Evolutionary conservation across 768 basidiomycete genomes (phyloP), one percentile per base, ranked within the genome.

Genomic region (Pisolithus orientalis): DNA sequence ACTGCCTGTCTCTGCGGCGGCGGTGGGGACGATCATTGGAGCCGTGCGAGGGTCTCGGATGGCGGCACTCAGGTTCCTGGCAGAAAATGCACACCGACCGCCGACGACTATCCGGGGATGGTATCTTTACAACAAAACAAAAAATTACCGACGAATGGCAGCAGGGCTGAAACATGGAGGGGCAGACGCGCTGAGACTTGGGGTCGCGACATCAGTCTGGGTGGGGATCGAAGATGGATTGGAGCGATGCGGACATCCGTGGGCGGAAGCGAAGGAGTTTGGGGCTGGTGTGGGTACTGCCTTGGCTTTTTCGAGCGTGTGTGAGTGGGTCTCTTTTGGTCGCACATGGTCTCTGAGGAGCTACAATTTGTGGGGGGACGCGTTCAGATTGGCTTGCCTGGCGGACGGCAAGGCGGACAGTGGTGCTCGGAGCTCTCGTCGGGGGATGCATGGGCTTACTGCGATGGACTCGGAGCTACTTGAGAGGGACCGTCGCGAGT

Each of bases 51-150:
- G 85, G 17, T 83, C 83, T 10, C 80, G 86, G 42, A 74, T 68
- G 44, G 82, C 86, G n/a, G 78, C 81, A 11, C 72, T 93, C 65
- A 85, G 82, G 48, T 94, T 88, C 67, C 77, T 94, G 47, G 92
- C 91, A n/a, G 92, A 95, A 68, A 94, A 95, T 66, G 92, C 84
- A 42, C 93, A 95, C 69, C 78, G 90, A 51, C 78, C 87, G 45
- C 92, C 92, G 21, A 84, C 71, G 59, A 95, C 93, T 29, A 78
- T 91, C 53, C 81, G 85, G 59, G 93, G 93, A 53, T 94, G 93
- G 92, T 95, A 94, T 68, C 87, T 91, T 61, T 94, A 95, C 81
- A 88, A 91, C 66, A 94, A 94, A 75, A 93, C 90, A 28, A 95
- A 94, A 69, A 94, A 94, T 74, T 94, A 94, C 75, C 76, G 80